Evolutionary conservation across 768 basidiomycete genomes (phyloP).

Genomic region (Boletus bicolor): DNA sequence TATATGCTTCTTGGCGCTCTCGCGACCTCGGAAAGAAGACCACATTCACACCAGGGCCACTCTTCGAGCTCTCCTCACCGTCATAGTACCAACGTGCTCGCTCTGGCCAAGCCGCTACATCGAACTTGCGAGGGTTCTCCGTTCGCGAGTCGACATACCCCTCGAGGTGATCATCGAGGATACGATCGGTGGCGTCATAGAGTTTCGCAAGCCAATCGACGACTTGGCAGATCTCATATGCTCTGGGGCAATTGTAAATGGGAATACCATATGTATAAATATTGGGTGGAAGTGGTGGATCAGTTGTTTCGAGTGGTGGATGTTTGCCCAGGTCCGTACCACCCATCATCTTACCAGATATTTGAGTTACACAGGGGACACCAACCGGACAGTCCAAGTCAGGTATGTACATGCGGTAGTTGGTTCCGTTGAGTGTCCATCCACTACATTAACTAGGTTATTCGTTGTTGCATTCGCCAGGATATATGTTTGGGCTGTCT

Average conservation of each 20-base stretch:
- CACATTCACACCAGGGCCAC: constrained; percentile 15
- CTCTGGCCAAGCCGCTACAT: constrained; percentile 43
- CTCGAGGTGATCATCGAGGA: constrained; percentile 36
- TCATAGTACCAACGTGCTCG: constrained; percentile 44
- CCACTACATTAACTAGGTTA: not conserved
- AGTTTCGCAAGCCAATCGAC: constrained; percentile 39
- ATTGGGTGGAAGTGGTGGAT: constrained; percentile 34
- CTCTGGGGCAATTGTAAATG: constrained; percentile 33
- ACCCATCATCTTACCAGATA: not conserved
- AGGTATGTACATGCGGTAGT: constrained; percentile 23
- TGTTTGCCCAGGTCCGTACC: constrained; percentile 22
- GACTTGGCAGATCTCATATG: constrained; percentile 39
- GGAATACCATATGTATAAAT: constrained; percentile 36
- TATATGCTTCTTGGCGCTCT: constrained; percentile 8
- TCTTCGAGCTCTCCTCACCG: constrained; percentile 37
- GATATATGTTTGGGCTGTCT: not conserved
- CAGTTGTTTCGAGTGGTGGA: constrained; percentile 36
- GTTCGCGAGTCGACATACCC: constrained; percentile 31
- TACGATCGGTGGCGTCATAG: constrained; percentile 39
- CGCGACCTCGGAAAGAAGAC: constrained; percentile 8
- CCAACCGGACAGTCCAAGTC: constrained; percentile 6
- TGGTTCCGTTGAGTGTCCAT: not conserved
- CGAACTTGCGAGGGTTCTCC: constrained; percentile 24
- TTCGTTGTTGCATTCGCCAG: not conserved
- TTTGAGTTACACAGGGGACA: not conserved